These are phyloP conservation scores for Suillus fuscotomentosus DNA, from an alignment of 768 basidiomycete genomes.

Conservation along the genomic window DNA sequence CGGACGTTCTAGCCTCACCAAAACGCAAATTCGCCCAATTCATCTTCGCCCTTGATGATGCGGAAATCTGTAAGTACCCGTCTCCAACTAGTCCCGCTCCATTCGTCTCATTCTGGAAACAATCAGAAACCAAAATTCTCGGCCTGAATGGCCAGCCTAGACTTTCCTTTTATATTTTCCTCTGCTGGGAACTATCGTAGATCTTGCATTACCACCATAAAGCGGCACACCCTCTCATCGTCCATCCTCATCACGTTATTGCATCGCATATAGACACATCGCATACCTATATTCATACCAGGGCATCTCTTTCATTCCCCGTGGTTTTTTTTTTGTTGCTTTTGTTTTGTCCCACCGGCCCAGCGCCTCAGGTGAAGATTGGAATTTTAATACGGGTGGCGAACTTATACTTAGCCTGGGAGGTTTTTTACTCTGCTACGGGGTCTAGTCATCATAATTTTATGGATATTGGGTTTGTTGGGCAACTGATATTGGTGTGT, in stretches of 20 bases:
- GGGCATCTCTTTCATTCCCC: constrained; percentile 22
- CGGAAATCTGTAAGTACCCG: constrained; percentile 43
- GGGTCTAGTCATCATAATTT: constrained; percentile 21
- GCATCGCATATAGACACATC: constrained; percentile 32
- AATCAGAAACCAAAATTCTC: constrained; percentile 36
- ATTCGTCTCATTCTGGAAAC: neutral
- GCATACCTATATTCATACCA: constrained; percentile 37
- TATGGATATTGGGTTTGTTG: constrained; percentile 39
- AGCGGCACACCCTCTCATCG: constrained; percentile 15
- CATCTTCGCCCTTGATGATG: constrained; percentile 55
- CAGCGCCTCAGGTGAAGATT: constrained; percentile 17
- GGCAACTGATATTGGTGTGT: constrained; percentile 1
- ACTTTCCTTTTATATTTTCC: constrained; percentile 8
- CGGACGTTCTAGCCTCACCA: constrained; percentile 31
- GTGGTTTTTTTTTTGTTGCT: constrained; percentile 14
- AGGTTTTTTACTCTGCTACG: constrained; percentile 8
- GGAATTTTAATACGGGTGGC: constrained; percentile 10
- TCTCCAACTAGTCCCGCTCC: neutral
- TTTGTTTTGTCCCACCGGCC: constrained; percentile 10
- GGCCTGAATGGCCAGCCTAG: constrained; percentile 20
- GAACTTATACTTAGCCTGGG: constrained; percentile 20
- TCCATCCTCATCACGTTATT: constrained; percentile 18
- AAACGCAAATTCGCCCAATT: constrained; percentile 34
- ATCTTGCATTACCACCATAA: constrained; percentile 16
- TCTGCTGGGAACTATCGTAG: constrained; percentile 21